Conservation (phyloP, 805 yeast species). For the Zygotorulaspora florentina region DNA sequence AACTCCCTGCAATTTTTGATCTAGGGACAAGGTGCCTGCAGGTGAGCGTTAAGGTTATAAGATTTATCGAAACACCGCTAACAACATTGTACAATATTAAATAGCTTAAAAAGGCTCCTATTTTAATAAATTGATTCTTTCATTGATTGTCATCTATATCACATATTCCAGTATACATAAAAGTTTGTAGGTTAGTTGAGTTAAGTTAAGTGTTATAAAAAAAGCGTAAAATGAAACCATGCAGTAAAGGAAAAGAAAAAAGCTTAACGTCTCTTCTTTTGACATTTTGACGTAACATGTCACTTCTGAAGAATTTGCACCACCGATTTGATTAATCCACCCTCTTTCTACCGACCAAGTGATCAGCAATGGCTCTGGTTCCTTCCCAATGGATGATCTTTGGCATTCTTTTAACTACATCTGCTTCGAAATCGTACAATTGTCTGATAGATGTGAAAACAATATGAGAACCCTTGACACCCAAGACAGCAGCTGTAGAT, state of each 20-base stretch:
- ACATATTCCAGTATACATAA: slow-evolving; percentile 19
- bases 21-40: too few species aligned
- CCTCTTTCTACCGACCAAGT: slow-evolving; percentile 68
- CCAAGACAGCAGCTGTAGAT: slow-evolving; percentile 74
- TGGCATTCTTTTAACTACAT: slow-evolving; percentile 77
- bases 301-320: background rate
- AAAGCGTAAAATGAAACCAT: slow-evolving; percentile 7
- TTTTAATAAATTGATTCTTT: slow-evolving; percentile 3
- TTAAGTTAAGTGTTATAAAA: background rate
- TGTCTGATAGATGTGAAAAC: slow-evolving; percentile 68
- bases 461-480: slow-evolving; percentile 74
- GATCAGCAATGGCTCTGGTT: slow-evolving; percentile 74
- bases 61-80: too few species aligned
- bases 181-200: slow-evolving; percentile 1
- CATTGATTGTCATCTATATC: slow-evolving; percentile 15
- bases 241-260: slow-evolving; percentile 2
- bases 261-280: slow-evolving; percentile 1
- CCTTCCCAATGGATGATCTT: slow-evolving; percentile 80
- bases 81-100: background rate
- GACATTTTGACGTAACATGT: slow-evolving; percentile 21
- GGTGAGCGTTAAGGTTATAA: too few species aligned
- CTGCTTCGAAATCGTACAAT: slow-evolving; percentile 85
- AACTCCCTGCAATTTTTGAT: too few species aligned
- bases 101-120: background rate
- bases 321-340: slow-evolving; percentile 16